A percentile compares a stretch with the other conserved stretches of the same genome.
Conservation (phyloP, 2,329 filamentous ascomycete species). For the Ophiocordyceps sinensis region DNA sequence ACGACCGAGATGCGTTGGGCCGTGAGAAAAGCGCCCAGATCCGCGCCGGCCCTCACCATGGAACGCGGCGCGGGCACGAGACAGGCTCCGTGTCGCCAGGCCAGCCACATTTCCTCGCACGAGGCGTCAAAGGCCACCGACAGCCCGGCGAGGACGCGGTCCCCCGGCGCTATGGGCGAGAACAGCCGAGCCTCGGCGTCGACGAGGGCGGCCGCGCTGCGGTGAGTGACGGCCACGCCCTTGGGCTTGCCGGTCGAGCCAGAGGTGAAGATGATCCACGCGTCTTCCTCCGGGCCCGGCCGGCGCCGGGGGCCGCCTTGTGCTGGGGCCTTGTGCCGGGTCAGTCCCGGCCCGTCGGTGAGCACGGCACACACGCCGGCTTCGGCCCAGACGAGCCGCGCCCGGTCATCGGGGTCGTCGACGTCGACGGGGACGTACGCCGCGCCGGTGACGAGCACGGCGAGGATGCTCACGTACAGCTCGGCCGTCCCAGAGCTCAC, state of each 20-base stretch:
- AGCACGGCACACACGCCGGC: slow-evolving; percentile 6
- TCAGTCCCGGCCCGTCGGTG: slow-evolving; percentile 6
- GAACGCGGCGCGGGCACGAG: slow-evolving; percentile 8
- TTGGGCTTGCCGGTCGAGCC: slow-evolving; percentile 11
- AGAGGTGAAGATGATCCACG: slow-evolving; percentile 12
- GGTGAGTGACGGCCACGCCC: slow-evolving; percentile 10
- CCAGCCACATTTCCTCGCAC: slow-evolving; percentile 11
- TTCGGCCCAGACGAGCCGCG: slow-evolving; percentile 7
- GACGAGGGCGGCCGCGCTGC: slow-evolving; percentile 11
- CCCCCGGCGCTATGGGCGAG: slow-evolving; percentile 7
- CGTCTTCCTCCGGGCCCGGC: slow-evolving; percentile 6
- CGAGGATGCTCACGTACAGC: slow-evolving; percentile 8
- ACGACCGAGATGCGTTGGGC: slow-evolving; percentile 8
- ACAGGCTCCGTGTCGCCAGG: slow-evolving; percentile 9
- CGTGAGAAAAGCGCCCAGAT: slow-evolving; percentile 7
- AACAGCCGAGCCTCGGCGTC: slow-evolving; percentile 9
- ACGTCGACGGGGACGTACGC: slow-evolving; percentile 10
- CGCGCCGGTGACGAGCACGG: slow-evolving; percentile 6
- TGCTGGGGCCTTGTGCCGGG: not conserved
- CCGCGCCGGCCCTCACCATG: slow-evolving; percentile 8
- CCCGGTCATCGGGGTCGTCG: slow-evolving; percentile 9
- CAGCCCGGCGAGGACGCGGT: slow-evolving; percentile 9
- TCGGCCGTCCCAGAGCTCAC: slow-evolving; percentile 7
- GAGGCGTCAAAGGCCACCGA: slow-evolving; percentile 10
- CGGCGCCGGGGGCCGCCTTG: not conserved